Percentiles rank a stretch among this genome's conserved stretches.
Evolutionary conservation across 306 rosid species (phyloP).

Genomic region (Vicia villosa): DNA sequence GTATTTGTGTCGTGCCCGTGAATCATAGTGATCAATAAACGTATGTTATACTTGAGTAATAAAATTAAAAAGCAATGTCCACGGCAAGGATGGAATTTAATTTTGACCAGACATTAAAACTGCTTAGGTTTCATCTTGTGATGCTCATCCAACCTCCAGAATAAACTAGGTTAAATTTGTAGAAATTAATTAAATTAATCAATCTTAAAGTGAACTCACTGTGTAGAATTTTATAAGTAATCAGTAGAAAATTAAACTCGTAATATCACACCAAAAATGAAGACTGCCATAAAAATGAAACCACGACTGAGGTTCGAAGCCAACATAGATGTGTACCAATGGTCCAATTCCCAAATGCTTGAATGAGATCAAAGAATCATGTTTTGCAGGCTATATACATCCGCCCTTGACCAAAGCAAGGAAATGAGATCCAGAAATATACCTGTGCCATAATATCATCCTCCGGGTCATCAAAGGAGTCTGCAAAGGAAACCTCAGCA

Average conservation of each 20-base stretch:
- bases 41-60: neutral
- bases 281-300: neutral
- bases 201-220: neutral
- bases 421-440: conserved; percentile 43
- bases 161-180: conserved; percentile 6
- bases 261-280: neutral
- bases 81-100: conserved; percentile 5
- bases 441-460: conserved; percentile 94
- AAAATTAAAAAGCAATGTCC: conserved; percentile 14
- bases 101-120: conserved; percentile 10
- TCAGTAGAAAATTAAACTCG: conserved; percentile 3
- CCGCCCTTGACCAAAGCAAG: conserved; percentile 24
- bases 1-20: neutral
- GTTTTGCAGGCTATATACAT: conserved; percentile 9
- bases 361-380: conserved; percentile 22
- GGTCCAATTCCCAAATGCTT: conserved; percentile 25
- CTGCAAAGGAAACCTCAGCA: conserved; percentile 89
- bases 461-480: conserved; percentile 80
- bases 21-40: conserved; percentile 4
- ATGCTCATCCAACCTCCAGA: neutral
- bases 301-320: conserved; percentile 11
- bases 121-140: neutral
- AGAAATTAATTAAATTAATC: neutral
- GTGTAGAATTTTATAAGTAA: neutral
- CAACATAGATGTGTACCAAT: conserved; percentile 10